These are phyloP conservation scores for Ceratobasidium sp. DNA, from an alignment of 1,284 basidiomycete genomes.

Conservation along the genomic window DNA sequence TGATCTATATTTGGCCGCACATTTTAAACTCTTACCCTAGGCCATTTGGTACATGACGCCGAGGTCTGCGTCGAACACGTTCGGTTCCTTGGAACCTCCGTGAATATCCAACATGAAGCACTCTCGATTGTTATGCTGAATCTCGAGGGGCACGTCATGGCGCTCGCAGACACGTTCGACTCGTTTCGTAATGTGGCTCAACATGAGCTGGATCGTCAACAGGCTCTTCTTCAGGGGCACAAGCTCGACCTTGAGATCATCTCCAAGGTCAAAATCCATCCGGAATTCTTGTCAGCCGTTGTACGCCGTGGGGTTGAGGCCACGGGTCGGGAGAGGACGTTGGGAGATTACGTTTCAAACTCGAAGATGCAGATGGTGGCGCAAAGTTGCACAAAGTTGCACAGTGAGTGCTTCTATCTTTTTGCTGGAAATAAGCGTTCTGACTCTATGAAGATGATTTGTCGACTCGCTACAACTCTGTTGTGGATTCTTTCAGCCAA, in stretches of 20 bases:
- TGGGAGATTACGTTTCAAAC: constrained; percentile 82
- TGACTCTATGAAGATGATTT: constrained; percentile 63
- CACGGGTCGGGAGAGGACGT: constrained; percentile 68
- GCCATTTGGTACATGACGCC: constrained; percentile 23
- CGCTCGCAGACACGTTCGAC: constrained; percentile 76
- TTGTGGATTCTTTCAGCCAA: constrained; percentile 66
- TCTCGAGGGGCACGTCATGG: constrained; percentile 76
- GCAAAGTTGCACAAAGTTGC: constrained; percentile 76
- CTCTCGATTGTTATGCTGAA: constrained; percentile 53
- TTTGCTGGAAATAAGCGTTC: constrained; percentile 18
- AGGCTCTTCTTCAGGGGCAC: constrained; percentile 68
- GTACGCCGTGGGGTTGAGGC: constrained; percentile 74
- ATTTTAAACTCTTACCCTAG: background rate
- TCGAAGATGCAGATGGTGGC: constrained; percentile 83
- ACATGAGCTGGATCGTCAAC: constrained; percentile 74
- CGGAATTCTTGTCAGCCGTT: constrained; percentile 76
- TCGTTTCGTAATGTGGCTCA: constrained; percentile 67
- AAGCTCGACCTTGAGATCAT: constrained; percentile 78
- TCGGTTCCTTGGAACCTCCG: constrained; percentile 8
- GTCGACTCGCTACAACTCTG: constrained; percentile 64
- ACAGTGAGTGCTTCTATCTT: constrained; percentile 63
- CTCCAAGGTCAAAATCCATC: constrained; percentile 72
- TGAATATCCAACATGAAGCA: constrained; percentile 33
- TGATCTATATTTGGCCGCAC: background rate
- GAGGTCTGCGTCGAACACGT: constrained; percentile 17